These are phyloP conservation scores for Teunomyces kruisii DNA, from an alignment of 805 yeast species.

Conservation along the genomic window DNA sequence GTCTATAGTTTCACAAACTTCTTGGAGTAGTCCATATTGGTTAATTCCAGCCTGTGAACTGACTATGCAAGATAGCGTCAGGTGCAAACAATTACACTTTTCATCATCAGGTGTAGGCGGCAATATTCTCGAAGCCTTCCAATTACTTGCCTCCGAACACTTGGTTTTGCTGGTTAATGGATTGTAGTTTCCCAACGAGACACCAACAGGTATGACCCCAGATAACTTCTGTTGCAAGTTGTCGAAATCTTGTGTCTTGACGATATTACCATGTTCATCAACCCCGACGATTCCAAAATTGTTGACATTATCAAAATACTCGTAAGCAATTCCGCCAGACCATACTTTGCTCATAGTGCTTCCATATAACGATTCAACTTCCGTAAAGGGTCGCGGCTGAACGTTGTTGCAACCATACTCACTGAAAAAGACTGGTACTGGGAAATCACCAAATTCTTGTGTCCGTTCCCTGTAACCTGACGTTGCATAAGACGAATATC, in stretches of 20 bases:
- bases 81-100: slow-evolving; percentile 45
- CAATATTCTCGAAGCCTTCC: slow-evolving; percentile 23
- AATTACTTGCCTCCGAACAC: slow-evolving; percentile 9
- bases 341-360: slow-evolving; percentile 33
- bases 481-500: slow-evolving; percentile 34
- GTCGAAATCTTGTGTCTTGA: slow-evolving; percentile 29
- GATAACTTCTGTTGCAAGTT: slow-evolving; percentile 24
- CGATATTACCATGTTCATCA: slow-evolving; percentile 22
- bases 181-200: not conserved
- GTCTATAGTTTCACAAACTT: slow-evolving; percentile 37
- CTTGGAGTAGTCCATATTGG: slow-evolving; percentile 19
- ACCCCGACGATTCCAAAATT: slow-evolving; percentile 37
- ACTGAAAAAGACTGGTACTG: slow-evolving; percentile 39
- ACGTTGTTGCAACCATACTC: slow-evolving; percentile 40
- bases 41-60: slow-evolving; percentile 23
- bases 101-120: slow-evolving; percentile 45
- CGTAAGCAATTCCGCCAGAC: slow-evolving; percentile 42
- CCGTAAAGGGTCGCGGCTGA: slow-evolving; percentile 40
- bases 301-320: slow-evolving; percentile 35
- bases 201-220: slow-evolving; percentile 20
- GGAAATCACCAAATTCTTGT: slow-evolving; percentile 23
- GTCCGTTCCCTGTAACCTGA: slow-evolving; percentile 40
- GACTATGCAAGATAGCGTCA: slow-evolving; percentile 38
- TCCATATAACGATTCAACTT: slow-evolving; percentile 35
- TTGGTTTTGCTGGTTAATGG: not conserved